Conservation (phyloP, 2,329 filamentous ascomycete species). For the Clarireedia monteithiana region DNA sequence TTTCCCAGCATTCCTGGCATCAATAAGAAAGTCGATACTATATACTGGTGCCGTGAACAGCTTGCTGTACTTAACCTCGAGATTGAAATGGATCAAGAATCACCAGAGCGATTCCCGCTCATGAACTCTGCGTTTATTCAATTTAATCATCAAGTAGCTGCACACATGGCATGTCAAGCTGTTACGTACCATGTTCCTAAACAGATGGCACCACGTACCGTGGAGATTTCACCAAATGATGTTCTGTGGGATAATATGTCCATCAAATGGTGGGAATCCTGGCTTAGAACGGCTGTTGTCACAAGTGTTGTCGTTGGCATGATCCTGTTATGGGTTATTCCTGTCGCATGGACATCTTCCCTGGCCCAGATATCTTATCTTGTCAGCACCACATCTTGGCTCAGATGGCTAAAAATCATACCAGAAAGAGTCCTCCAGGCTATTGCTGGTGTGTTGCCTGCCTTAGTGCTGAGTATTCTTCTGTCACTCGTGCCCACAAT, state of each 20-base stretch:
- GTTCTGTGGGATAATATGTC: conserved; percentile 98
- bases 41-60: conserved; percentile 83
- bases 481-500: conserved; percentile 76
- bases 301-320: conserved; percentile 61
- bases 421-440: conserved; percentile 56
- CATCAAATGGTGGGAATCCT: conserved; percentile 87
- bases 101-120: conserved; percentile 76
- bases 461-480: conserved; percentile 66
- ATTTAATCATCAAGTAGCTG: conserved; percentile 95
- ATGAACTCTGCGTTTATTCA: conserved; percentile 98
- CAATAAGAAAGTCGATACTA: conserved; percentile 88
- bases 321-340: conserved; percentile 83
- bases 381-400: conserved; percentile 57
- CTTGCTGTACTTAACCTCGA: conserved; percentile 82
- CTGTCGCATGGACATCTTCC: conserved; percentile 79
- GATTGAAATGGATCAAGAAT: conserved; percentile 81
- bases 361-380: conserved; percentile 71
- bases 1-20: conserved; percentile 71
- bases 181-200: conserved; percentile 85
- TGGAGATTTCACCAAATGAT: conserved; percentile 90
- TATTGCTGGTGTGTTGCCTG: conserved; percentile 81
- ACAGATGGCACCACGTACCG: conserved; percentile 83
- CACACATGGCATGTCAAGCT: conserved; percentile 95
- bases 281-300: conserved; percentile 53
- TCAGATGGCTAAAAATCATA: conserved; percentile 59